Conservation (phyloP, 129 eudicot species). For the Smallanthus sonchifolius region DNA sequence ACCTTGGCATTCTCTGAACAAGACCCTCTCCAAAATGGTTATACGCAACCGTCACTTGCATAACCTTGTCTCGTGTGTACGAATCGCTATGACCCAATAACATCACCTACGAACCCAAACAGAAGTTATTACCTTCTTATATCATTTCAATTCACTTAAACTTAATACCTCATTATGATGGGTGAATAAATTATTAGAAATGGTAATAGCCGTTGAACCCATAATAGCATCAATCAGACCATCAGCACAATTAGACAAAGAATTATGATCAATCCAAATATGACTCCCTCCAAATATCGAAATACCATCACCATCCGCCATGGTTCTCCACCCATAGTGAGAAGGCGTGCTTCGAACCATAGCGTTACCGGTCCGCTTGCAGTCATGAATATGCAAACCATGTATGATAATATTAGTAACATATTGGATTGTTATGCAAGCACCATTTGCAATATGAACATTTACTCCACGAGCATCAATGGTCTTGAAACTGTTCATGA, state of each 20-base stretch:
- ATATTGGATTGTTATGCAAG: slow-evolving; percentile 72
- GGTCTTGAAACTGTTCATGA: slow-evolving; percentile 93
- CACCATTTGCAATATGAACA: slow-evolving; percentile 81
- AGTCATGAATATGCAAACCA: slow-evolving; percentile 75
- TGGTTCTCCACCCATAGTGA: slow-evolving; percentile 75
- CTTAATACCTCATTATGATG: slow-evolving; percentile 76
- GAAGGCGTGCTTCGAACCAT: slow-evolving; percentile 80
- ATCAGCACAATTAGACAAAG: slow-evolving; percentile 73
- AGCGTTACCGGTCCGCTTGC: slow-evolving; percentile 73
- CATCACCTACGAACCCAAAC: slow-evolving; percentile 54
- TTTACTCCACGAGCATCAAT: slow-evolving; percentile 80
- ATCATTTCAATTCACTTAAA: background rate
- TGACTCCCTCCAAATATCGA: slow-evolving; percentile 76
- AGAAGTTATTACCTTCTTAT: background rate
- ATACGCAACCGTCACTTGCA: slow-evolving; percentile 96
- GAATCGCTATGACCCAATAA: slow-evolving; percentile 84
- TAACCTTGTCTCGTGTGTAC: slow-evolving; percentile 59
- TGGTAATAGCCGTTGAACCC: slow-evolving; percentile 78
- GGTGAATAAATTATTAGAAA: slow-evolving; percentile 81
- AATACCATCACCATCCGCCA: slow-evolving; percentile 83
- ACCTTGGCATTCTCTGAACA: slow-evolving; percentile 99
- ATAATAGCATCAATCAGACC: slow-evolving; percentile 73
- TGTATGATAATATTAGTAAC: slow-evolving; percentile 76
- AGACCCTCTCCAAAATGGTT: slow-evolving; percentile 96
- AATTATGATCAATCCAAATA: slow-evolving; percentile 79